phyloP scores from a whole-genome alignment of 116 monocot species.

The Posidonia oceanica region DNA sequence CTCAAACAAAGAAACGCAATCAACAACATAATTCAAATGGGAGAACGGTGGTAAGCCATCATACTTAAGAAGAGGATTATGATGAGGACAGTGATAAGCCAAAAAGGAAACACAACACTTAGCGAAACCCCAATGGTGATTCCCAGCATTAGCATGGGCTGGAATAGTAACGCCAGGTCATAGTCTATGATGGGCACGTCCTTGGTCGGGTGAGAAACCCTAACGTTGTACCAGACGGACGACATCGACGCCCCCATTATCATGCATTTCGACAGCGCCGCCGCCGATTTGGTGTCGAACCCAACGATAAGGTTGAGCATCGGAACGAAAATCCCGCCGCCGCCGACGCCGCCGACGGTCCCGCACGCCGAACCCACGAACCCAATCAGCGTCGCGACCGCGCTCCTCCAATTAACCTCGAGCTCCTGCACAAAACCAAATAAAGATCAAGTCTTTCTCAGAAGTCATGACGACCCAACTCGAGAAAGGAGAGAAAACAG shows the following conservation, averaged over 20 bases:
- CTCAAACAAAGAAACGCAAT: not conserved
- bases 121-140: conserved; percentile 90
- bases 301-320: conserved; percentile 88
- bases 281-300: conserved; percentile 94
- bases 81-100: conserved; percentile 95
- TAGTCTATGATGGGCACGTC: conserved; percentile 91
- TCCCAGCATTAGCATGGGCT: conserved; percentile 99
- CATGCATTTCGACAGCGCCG: conserved; percentile 98
- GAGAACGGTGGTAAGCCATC: not conserved
- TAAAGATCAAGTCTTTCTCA: not conserved
- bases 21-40: not conserved
- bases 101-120: conserved; percentile 89
- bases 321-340: conserved; percentile 92
- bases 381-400: conserved; percentile 55
- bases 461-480: not conserved
- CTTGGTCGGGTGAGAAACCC: conserved; percentile 73
- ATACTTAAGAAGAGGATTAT: conserved; percentile 80
- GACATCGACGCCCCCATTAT: conserved; percentile 93
- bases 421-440: conserved; percentile 24
- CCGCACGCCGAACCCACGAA: conserved; percentile 86
- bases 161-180: conserved; percentile 87
- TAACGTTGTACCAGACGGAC: conserved; percentile 89
- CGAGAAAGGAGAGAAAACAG: not conserved
- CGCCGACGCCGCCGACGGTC: conserved; percentile 91
- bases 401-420: conserved; percentile 55